Evolutionary conservation across 768 basidiomycete species (phyloP).

Genomic region (Cubamyces lactineus): DNA sequence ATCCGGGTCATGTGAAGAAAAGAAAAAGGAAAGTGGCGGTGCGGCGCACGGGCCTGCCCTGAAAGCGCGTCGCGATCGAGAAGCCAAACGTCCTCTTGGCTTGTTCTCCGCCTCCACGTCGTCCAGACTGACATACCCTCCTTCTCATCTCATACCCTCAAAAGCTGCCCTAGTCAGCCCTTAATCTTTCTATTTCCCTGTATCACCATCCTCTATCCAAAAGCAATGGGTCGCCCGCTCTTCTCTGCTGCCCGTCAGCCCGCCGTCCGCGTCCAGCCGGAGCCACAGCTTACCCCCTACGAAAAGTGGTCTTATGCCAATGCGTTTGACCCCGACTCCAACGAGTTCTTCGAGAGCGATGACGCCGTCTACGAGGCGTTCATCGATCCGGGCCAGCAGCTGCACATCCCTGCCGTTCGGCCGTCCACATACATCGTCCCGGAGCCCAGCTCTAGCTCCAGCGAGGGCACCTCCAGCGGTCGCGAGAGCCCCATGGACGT

Average conservation of each 20-base stretch:
- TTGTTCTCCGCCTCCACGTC: slow-evolving; percentile 14
- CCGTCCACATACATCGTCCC: slow-evolving; percentile 1
- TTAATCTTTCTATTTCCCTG: slow-evolving; percentile 20
- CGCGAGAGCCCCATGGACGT: slow-evolving; percentile 53
- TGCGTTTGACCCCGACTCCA: slow-evolving; percentile 80
- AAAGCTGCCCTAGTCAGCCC: slow-evolving; percentile 25
- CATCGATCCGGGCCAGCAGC: slow-evolving; percentile 39
- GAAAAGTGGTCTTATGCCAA: slow-evolving; percentile 68
- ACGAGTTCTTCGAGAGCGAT: slow-evolving; percentile 68
- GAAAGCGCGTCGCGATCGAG: slow-evolving; percentile 16
- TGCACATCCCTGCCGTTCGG: slow-evolving; percentile 14
- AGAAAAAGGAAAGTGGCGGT: slow-evolving; percentile 18
- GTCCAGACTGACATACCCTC: slow-evolving; percentile 16
- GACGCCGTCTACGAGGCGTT: slow-evolving; percentile 68
- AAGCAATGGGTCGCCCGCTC: slow-evolving; percentile 29
- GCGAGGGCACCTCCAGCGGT: slow-evolving; percentile 50
- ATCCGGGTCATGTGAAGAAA: slow-evolving; percentile 6
- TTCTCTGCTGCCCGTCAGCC: slow-evolving; percentile 24
- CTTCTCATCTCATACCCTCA: slow-evolving; percentile 21
- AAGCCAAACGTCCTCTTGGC: not conserved
- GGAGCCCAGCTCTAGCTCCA: slow-evolving; percentile 36
- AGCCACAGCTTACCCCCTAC: slow-evolving; percentile 36
- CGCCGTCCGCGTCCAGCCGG: slow-evolving; percentile 29
- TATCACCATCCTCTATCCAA: slow-evolving; percentile 17
- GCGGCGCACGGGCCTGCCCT: slow-evolving; percentile 26